These are phyloP conservation scores for Withania somnifera DNA, from an alignment of 305 asterid genomes.

Conservation along the genomic window DNA sequence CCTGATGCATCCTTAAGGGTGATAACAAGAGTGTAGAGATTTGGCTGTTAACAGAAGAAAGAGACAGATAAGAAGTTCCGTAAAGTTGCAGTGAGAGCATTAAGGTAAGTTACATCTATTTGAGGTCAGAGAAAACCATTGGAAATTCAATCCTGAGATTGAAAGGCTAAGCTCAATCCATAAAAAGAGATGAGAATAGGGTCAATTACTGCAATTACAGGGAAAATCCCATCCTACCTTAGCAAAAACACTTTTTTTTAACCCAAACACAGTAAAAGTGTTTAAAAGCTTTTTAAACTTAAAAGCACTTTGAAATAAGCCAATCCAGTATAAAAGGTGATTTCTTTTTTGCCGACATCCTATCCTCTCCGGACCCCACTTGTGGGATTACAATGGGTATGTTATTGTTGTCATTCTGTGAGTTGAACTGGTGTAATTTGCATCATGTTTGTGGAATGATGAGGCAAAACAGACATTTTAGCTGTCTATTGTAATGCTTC, in stretches of 20 bases:
- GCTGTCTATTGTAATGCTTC: background rate
- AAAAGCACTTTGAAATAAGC: too few species aligned
- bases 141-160: too few species aligned
- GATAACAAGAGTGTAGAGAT: constrained; percentile 79
- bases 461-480: background rate
- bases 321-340: too few species aligned
- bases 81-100: background rate
- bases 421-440: background rate
- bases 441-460: background rate
- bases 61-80: background rate
- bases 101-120: background rate
- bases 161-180: background rate
- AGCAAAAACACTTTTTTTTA: too few species aligned
- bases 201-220: background rate
- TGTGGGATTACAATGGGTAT: too few species aligned
- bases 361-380: too few species aligned
- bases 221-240: background rate
- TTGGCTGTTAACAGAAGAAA: constrained; percentile 59
- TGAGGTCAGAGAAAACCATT: background rate
- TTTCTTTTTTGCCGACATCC: too few species aligned
- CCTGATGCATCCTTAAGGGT: constrained; percentile 84
- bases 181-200: background rate
- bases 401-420: background rate
- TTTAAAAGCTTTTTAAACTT: too few species aligned
- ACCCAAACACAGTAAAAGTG: too few species aligned